These are phyloP conservation scores for Chondrostereum purpureum DNA, from an alignment of 1,284 basidiomycete genomes.

Conservation along the genomic window DNA sequence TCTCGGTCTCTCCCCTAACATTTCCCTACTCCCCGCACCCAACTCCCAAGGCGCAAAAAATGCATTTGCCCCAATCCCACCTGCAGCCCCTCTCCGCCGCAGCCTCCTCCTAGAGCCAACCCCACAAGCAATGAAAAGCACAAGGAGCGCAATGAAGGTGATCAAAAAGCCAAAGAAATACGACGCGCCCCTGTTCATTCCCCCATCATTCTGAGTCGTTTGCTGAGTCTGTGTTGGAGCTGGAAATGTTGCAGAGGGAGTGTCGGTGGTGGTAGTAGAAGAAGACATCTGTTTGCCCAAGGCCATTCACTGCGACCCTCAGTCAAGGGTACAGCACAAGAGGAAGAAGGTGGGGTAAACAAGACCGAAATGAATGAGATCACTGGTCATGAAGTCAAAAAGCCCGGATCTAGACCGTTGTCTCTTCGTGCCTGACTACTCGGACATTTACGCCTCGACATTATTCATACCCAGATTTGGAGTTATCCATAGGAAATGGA, in stretches of 20 bases:
- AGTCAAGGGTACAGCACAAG: too few species aligned
- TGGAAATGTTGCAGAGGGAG: neutral
- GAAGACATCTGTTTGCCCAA: neutral
- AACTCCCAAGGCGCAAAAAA: neutral
- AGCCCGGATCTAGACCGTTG: too few species aligned
- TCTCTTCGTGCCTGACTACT: too few species aligned
- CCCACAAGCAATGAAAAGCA: constrained; percentile 4
- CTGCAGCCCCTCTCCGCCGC: neutral
- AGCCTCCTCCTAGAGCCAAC: neutral
- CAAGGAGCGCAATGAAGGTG: neutral
- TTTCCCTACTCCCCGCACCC: neutral
- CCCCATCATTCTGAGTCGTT: neutral
- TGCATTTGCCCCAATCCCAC: neutral
- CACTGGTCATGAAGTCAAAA: too few species aligned
- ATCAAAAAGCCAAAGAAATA: constrained; percentile 3
- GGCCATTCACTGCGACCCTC: too few species aligned
- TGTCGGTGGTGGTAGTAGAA: neutral
- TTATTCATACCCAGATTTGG: too few species aligned
- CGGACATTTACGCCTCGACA: too few species aligned
- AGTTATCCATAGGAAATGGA: too few species aligned
- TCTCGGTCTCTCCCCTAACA: neutral
- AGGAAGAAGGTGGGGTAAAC: too few species aligned
- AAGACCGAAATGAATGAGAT: too few species aligned
- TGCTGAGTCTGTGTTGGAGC: neutral
- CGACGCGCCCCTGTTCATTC: neutral